Evolutionary conservation across 208 protist species (phyloP), one percentile per base, ranked within the genome.

Genomic region (Trypanosoma cruzi): DNA sequence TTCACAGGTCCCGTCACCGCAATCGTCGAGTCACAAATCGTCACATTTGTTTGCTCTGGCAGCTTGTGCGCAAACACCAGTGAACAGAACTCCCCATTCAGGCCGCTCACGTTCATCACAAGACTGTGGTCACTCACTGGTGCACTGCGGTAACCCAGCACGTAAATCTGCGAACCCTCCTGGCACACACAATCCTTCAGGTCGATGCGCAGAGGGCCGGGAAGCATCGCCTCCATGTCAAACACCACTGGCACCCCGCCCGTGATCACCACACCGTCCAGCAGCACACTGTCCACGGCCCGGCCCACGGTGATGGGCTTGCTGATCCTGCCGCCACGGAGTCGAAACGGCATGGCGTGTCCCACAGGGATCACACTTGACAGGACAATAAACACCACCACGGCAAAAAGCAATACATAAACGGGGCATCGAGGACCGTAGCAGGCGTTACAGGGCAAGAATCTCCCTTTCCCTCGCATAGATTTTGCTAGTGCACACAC

Each of bases 151-250:
- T 68, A 59, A 20, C 64, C 64, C n/a, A 4, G 50, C n/a, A 69
- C 50, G 50, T 69, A 69, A 50, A 69, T 69, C 55, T 57, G 50
- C 50, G 64, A 57, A 24, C 64, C 64, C 24, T 49, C 64, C 4
- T 59, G 31, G 55, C 64, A 69, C 48, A 54, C 52, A 28, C 64
- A n/a, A n/a, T n/a, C n/a, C n/a, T n/a, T n/a, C n/a, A n/a, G n/a
- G n/a, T n/a, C n/a, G n/a, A n/a, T n/a, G 22, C 18, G 53, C 42
- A 61, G 37, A 7, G 18, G 4, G 8, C 64, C 64, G 32, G 64
- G 64, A 40, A 69, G 53, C 64, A 69, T 69, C 29, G 64, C 64
- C 4, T 46, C 26, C n/a, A 69, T 20, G 49, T 69, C 64, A 54
- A 69, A 62, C 64, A 69, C 64, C 36, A 69, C 64, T 26, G 50